Evolutionary conservation across 352 stramenopile genomes (phyloP), one percentile per base, ranked within the genome.

Genomic region (Globisporangium radiosum): DNA sequence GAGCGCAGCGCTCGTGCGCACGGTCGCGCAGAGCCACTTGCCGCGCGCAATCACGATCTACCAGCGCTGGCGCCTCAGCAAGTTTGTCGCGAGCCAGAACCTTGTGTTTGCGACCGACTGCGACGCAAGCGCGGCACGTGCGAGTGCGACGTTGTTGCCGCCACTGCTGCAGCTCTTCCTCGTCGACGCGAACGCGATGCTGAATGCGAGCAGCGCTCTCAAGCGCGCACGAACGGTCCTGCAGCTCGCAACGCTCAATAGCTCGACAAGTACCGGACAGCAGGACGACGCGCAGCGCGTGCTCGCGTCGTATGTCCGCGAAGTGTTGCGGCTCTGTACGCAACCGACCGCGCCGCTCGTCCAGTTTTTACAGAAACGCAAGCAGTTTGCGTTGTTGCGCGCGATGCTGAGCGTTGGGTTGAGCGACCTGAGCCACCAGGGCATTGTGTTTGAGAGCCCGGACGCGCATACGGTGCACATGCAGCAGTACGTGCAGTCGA

Each of bases 161-260:
- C 68, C 79, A 5, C 59, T 91, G n/a, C 55, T 91, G 19, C 75
- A 88, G 52, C 72, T 78, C 33, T 91, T 89, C 60, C 56, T 91
- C 33, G 36, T 76, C 2, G 77, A 89, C 56, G 68, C 81, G 5
- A 89, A 87, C 57, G 52, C 51, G 6, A 77, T 70, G 17, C 60
- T 89, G 10, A 88, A 81, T 54, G 56, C 55, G 3, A 83, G 78
- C 4, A 59, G 49, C 10, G 61, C 54, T 7, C 81, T 88, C 44
- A 78, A 87, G 48, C 78, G 78, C n/a, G 73, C 72, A 1, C 78
- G 78, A 17, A 76, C 64, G n/a, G 76, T 76, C 43, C 44, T 76
- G 43, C 74, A 74, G 33, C 63, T 71, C 17, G 71, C 65, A 33
- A 33, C 25, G 25, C 25, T 33, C 25, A 33, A 33, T 33, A 33